These are phyloP conservation scores for Sporobolomyces roseus DNA, from an alignment of 768 basidiomycete species.

Conservation along the genomic window DNA sequence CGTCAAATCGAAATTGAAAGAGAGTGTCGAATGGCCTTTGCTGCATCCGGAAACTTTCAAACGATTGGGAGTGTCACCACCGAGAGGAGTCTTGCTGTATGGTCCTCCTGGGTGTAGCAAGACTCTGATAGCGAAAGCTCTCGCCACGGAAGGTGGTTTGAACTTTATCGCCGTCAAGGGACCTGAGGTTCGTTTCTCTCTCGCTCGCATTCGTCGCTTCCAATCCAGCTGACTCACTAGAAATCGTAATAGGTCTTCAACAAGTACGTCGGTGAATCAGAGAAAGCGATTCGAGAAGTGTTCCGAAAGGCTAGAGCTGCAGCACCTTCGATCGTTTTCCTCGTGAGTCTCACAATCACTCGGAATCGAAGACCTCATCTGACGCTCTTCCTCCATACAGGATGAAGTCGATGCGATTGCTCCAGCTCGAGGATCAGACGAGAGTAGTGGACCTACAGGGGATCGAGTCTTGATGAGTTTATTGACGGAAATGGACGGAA, in stretches of 20 bases:
- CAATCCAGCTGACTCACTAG: background rate
- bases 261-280: conserved; percentile 97
- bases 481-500: conserved; percentile 97
- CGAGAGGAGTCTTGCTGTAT: conserved; percentile 88
- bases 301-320: conserved; percentile 92
- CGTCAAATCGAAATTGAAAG: conserved; percentile 78
- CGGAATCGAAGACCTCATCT: too few relatives aligned
- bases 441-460: conserved; percentile 58
- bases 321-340: conserved; percentile 92
- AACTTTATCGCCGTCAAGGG: conserved; percentile 98
- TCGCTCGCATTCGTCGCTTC: background rate
- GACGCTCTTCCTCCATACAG: too few relatives aligned
- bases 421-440: conserved; percentile 62
- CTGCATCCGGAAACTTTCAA: conserved; percentile 79
- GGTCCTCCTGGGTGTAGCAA: conserved; percentile 98
- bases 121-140: conserved; percentile 91
- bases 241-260: conserved; percentile 67
- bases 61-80: conserved; percentile 79
- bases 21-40: conserved; percentile 94
- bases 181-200: conserved; percentile 69
- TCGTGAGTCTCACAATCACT: too few relatives aligned
- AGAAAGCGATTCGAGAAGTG: conserved; percentile 87
- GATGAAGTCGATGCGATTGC: conserved; percentile 96
- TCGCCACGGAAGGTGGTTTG: conserved; percentile 89
- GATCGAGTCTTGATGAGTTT: conserved; percentile 89